Evolutionary conservation across 2,329 filamentous ascomycete species (phyloP), one percentile per base, ranked within the genome.

Genomic region (Teratosphaeria epicoccoides): DNA sequence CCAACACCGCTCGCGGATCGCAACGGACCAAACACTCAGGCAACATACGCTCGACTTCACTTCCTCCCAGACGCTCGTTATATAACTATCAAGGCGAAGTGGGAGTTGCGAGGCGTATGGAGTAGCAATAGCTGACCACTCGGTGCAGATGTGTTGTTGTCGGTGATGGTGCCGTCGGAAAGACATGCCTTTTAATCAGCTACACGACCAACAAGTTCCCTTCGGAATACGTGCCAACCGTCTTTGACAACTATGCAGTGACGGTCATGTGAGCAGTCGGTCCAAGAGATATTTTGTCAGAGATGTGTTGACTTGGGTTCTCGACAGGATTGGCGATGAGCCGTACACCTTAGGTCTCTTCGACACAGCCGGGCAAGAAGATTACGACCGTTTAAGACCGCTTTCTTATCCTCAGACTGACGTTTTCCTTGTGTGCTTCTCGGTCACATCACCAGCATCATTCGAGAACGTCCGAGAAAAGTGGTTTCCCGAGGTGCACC

Each of bases 201-300:
- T 98, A 98, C 75, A 98, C 93, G 59, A 98, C 93, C 59, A 98
- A 98, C 80, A 97, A 97, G 68, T 98, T 98, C 72, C 93, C 93
- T 29, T 96, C 90, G 66, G 93, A 98, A 90, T 98, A 98, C 72
- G 93, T 98, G 53, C 93, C 93, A 49, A 98, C 93, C 25, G 93
- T 98, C 59, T 98, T 98, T 73, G 93, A 98, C 73, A 98, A 98
- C 76, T 98, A 98, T 80, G 93, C 93, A 53, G 93, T 98, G 70
- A 98, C 93, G 61, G 93, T 98, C 62, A 98, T 98, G 93, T 65
- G 58, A 12, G 62, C 46, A 24, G 17, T 28, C 12, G 11, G 10
- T 17, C 12, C 12, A 20, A 33, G n/a, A 33, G 22, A 51, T 40
- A 53, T 29, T n/a, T 5, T 17, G 25, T n/a, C 46, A 43, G 22